Conservation (phyloP, 768 basidiomycete genomes). For the Lepiota venenata region DNA sequence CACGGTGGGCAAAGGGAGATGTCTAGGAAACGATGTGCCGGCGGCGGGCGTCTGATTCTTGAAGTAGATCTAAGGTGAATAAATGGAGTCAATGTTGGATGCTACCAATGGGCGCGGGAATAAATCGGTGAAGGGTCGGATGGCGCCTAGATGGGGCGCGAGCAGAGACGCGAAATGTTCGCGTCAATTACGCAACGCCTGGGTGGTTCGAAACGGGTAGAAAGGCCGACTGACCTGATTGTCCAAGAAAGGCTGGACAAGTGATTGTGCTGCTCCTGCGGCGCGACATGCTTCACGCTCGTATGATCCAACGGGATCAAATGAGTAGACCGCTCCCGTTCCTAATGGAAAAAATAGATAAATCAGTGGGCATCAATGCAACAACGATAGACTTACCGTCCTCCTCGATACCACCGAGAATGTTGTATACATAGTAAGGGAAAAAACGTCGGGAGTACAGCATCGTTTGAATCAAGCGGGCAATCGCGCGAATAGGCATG, state of each 20-base stretch:
- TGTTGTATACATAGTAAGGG: conserved; percentile 98
- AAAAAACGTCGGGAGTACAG: conserved; percentile 95
- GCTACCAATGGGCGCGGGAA: conserved; percentile 26
- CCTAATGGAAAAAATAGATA: conserved; percentile 44
- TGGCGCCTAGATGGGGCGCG: conserved; percentile 18
- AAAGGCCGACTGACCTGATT: conserved; percentile 74
- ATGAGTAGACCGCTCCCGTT: conserved; percentile 98
- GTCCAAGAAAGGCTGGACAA: conserved; percentile 97
- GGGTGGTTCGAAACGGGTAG: conserved; percentile 19
- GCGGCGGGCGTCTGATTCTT: conserved; percentile 86
- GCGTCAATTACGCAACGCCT: conserved; percentile 3
- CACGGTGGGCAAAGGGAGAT: conserved; percentile 79
- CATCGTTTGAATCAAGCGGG: conserved; percentile 98
- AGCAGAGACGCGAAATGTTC: conserved; percentile 2
- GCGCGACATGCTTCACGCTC: conserved; percentile 97
- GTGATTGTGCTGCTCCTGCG: conserved; percentile 90
- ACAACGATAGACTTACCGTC: conserved; percentile 63
- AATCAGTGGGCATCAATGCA: conserved; percentile 17
- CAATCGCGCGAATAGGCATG: conserved; percentile 95
- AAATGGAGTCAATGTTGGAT: conserved; percentile 20
- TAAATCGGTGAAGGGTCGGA: conserved; percentile 49
- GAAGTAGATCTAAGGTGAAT: conserved; percentile 80
- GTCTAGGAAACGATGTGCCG: conserved; percentile 70
- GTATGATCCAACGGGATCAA: conserved; percentile 98
- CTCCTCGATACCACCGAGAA: conserved; percentile 94